phyloP scores from a whole-genome alignment of 208 protist genomes.

The Endotrypanum monterogeii region DNA sequence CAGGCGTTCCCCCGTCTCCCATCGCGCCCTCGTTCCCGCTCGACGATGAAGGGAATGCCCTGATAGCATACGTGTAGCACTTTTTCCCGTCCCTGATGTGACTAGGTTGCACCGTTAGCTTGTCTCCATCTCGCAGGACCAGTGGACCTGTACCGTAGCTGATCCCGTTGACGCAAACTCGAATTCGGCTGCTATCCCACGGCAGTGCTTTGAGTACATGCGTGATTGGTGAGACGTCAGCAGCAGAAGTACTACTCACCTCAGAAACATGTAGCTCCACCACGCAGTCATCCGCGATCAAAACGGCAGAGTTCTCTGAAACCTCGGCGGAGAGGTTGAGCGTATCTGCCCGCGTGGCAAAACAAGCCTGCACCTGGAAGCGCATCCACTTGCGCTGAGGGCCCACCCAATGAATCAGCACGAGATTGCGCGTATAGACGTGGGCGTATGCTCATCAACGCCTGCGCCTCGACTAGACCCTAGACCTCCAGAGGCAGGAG shows the following conservation, averaged over 20 bases:
- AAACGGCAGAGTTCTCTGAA: slow-evolving; percentile 4
- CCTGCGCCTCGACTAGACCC: too few species aligned
- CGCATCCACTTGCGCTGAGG: slow-evolving; percentile 9
- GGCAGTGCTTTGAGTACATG: slow-evolving; percentile 18
- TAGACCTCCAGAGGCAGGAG: background rate
- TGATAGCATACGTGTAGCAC: slow-evolving; percentile 17
- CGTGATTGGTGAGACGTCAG: background rate
- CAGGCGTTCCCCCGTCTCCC: background rate
- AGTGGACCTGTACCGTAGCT: slow-evolving; percentile 34
- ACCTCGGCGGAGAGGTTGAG: slow-evolving; percentile 15
- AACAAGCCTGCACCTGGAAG: slow-evolving; percentile 24
- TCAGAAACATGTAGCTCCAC: slow-evolving; percentile 7
- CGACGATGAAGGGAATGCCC: background rate
- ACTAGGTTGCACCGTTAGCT: slow-evolving; percentile 16
- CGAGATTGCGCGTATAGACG: too few species aligned
- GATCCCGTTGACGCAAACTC: slow-evolving; percentile 27
- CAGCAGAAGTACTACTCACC: background rate
- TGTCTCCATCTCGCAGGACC: slow-evolving; percentile 25
- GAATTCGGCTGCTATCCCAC: slow-evolving; percentile 26
- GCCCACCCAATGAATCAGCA: background rate
- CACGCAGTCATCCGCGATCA: slow-evolving; percentile 16
- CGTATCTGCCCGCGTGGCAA: slow-evolving; percentile 13
- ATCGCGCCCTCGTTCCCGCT: background rate
- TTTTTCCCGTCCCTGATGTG: background rate
- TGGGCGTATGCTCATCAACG: too few species aligned